Base-by-base conservation (phyloP, 306 rosid genomes). In the Malus orientalis region DNA sequence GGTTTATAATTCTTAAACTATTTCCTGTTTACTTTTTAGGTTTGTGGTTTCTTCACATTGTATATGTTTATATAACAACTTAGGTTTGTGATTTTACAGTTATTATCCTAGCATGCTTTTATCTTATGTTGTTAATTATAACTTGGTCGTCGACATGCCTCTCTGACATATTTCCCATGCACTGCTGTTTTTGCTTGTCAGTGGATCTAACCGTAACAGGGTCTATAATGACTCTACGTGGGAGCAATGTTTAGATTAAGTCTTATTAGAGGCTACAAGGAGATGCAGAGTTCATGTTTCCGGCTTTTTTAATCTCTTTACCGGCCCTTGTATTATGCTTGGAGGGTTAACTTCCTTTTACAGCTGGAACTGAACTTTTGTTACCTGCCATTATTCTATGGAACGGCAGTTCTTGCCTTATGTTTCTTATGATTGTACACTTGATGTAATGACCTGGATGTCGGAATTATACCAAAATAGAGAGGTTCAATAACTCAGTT, bases 401-500 rank as follows among this genome's bases (percentile, higher is more conserved):
- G 74, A 64, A 74, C 71, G 73, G 45, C 36, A 30, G 74, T 70
- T 49, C 25, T 42, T 73, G 30, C 57, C 61, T 62, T 60, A 51
- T 60, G 29, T 77, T 23, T 83, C 67, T 58, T 29, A 22, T 59
- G 45, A 63, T 42, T 80, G 61, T 59, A 72, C 6, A 68, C 49
- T 25, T 74, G 69, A 30, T 29, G 79, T 75, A 72, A 25, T 74
- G 76, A 79, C 54, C 71, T 23, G 15, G 40, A 40, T 23, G 47
- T 14, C 3, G 45, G 79, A 78, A 77, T 16, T 65, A 54, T 55
- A 6, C 30, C 22, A 5, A 45, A 65, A 72, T 77, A 51, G 79
- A 76, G 79, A 85, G 90, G 58, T 42, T 12, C 57, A 63, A 66
- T 73, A 84, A 82, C 69, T 83, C 67, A 64, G 66, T 33, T 73